Evolutionary conservation across 2,329 filamentous ascomycete genomes (phyloP).

Genomic region (Zymoseptoria crescenta): DNA sequence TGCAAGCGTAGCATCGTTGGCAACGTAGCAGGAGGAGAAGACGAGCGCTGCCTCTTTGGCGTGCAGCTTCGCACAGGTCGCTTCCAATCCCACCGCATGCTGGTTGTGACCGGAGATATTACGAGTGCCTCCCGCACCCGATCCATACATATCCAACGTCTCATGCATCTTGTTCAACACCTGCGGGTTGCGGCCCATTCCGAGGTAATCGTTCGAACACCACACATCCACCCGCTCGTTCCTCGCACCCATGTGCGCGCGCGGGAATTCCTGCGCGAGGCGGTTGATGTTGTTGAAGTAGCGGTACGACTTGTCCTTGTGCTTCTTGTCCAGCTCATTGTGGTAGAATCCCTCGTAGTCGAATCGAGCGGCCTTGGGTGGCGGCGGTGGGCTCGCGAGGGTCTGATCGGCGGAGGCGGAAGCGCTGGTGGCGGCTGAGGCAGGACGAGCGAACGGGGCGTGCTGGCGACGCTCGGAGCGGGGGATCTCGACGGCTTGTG

Average conservation of each 20-base stretch:
- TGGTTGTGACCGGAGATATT: conserved; percentile 98
- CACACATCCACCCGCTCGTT: conserved; percentile 91
- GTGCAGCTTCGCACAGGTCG: conserved; percentile 76
- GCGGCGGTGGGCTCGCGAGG: conserved; percentile 40
- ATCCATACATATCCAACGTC: conserved; percentile 88
- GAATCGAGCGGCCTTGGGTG: conserved; percentile 55
- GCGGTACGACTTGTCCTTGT: conserved; percentile 98
- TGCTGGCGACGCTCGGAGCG: conserved; percentile 15
- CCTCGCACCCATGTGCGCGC: conserved; percentile 77
- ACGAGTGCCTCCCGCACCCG: conserved; percentile 87
- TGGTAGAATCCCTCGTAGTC: conserved; percentile 88
- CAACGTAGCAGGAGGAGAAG: conserved; percentile 96
- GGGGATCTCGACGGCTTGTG: conserved; percentile 61
- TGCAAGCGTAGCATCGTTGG: conserved; percentile 92
- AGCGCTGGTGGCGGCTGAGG: conserved; percentile 5
- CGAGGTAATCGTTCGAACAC: conserved; percentile 98
- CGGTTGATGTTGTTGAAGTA: conserved; percentile 99
- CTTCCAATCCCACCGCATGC: conserved; percentile 81
- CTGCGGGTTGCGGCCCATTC: conserved; percentile 86
- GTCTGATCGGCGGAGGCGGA: conserved; percentile 17
- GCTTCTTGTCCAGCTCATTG: conserved; percentile 90
- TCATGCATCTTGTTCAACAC: conserved; percentile 90
- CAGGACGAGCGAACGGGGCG: conserved; percentile 15
- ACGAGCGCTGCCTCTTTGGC: conserved; percentile 87
- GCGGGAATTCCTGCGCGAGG: conserved; percentile 89